Base-by-base conservation (phyloP, 1,139 yeast genomes). In the Dujonia santamariae region DNA sequence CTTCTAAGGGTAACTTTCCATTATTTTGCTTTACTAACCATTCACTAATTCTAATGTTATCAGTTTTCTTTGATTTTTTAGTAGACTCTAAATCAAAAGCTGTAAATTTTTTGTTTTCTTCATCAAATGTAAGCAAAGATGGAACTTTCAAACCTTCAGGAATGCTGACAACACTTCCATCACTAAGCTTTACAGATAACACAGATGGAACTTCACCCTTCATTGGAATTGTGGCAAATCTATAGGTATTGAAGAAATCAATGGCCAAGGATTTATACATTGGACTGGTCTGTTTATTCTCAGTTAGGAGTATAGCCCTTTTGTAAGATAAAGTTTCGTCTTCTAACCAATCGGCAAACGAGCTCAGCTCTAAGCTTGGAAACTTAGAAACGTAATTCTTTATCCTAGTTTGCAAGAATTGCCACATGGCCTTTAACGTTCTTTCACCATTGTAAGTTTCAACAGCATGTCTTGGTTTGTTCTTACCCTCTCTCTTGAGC, bases 391-490 rank as follows among this genome's bases (percentile, higher is more conserved):
- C 86, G 45, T 82, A 81, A 52, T 85, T 85, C 53, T 85, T 84
- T 39, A 90, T 67, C 46, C 87, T 69, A 3, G 81, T 67, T 24
- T 74, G 61, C 18, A 79, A 69, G 48, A 74, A 79, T 30, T 75
- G 72, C n/a, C 73, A 65, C 44, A 90, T 68, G 2, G 80, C 66
- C 36, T 72, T 71, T 20, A 79, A 66, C 12, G 71, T 69, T 47
- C 97, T 70, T 42, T 76, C 82, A 4, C 96, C 96, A 22, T 58
- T 61, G 53, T 84, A 90, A 3, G 67, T 63, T 51, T 85, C 96
- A 11, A 75, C 63, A 0, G 77, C 77, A 52, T 80, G 87, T 19
- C 56, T 63, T n/a, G 43, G 42, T 14, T 38, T 37, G 25, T 38
- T 22, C 18, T 40, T 44, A 7, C 42, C 40, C n/a, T 7, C n/a